Evolutionary conservation across 2,329 filamentous ascomycete species (phyloP), one percentile per base, ranked within the genome.

Genomic region (Penicillium sp.): DNA sequence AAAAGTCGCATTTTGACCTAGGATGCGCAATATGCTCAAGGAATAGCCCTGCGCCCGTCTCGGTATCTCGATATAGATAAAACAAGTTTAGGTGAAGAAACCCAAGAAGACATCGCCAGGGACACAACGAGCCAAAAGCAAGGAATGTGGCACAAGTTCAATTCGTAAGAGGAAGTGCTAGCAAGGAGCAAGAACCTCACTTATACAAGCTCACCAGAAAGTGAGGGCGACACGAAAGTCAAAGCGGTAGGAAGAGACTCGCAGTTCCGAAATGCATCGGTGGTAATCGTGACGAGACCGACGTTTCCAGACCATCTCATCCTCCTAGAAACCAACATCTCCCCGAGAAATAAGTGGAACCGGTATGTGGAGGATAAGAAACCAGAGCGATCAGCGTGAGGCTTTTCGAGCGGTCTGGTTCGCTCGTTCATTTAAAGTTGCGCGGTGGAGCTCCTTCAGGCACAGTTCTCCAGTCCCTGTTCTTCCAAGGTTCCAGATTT

Each of bases 391-490:
- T 36, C 16, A 36, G 7, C 16, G 10, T 13, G 27, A 30, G 13
- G 27, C 27, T 30, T 30, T 30, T 5, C 2, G 16, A 36, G 33
- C 8, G 6, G 16, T 36, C 33, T 40, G 38, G 38, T n/a, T 40
- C 25, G 25, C 30, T 30, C 45, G 18, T 39, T 39, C 16, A 48
- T 49, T 49, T 39, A 49, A 27, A 44, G 40, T 49, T 49, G 39
- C 39, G 40, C 13, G n/a, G 46, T 49, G 46, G 31, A 49, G 39
- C 45, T 8, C 25, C 27, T 22, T 44, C 40, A 48, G 33, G 22
- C n/a, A 39, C 38, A 43, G 31, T n/a, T 11, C 35, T 38, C 16
- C 16, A 9, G 18, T 35, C 27, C 40, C 30, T 24, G 18, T 16
- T 35, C 46, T 25, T 48, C 20, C n/a, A 25, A 40, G 11, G n/a